A percentile compares a stretch with the other conserved stretches of the same genome.
Conservation (phyloP, 179 eudicot genomes). For the Corrigiola litoralis region DNA sequence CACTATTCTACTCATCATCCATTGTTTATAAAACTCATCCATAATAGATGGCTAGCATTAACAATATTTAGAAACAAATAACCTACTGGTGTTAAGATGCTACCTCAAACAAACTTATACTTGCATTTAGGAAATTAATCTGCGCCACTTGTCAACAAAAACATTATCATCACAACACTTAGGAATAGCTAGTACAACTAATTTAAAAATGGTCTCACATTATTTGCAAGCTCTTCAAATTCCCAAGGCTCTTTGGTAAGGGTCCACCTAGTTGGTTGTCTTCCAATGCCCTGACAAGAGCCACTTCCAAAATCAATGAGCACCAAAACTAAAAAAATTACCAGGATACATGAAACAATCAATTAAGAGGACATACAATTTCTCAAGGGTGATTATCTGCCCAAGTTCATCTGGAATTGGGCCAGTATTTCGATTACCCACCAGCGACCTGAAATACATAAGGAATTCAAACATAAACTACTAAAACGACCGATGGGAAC, state of each 20-base stretch:
- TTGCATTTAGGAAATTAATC: no score
- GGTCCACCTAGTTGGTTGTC: conserved; percentile 63
- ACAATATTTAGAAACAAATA: no score
- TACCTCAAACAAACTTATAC: no score
- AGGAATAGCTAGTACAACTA: neutral
- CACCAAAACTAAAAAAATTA: neutral
- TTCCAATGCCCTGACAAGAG: conserved; percentile 48
- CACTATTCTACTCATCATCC: no score
- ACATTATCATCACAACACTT: no score
- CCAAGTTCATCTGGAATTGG: conserved; percentile 66
- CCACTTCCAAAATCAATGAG: neutral
- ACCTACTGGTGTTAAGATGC: no score
- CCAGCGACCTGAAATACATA: conserved; percentile 40
- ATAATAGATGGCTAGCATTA: no score
- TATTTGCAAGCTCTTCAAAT: conserved; percentile 45
- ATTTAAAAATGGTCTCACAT: conserved; percentile 36
- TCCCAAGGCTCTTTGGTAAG: conserved; percentile 62
- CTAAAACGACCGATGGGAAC: neutral
- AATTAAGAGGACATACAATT: conserved; percentile 67
- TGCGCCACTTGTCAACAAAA: no score
- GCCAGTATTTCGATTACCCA: conserved; percentile 58
- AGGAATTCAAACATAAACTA: neutral
- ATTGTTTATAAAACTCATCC: no score
- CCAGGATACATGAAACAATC: no score
- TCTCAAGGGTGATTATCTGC: conserved; percentile 50